Evolutionary conservation across 148 eudicot genomes (phyloP).

Genomic region (Tetragonia tetragonoides): DNA sequence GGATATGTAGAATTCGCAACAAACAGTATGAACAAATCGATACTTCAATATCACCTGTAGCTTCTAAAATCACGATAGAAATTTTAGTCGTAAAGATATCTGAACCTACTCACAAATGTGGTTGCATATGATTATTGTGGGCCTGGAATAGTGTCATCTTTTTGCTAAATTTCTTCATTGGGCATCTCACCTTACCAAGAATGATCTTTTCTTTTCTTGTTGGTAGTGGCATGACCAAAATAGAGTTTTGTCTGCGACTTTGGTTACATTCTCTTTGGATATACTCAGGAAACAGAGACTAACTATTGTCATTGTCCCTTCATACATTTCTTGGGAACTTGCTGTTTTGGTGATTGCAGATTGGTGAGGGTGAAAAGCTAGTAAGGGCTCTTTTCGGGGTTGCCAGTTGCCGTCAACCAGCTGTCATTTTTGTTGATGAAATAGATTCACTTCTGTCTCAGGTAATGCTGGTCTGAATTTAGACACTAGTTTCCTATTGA

Average conservation of each 20-base stretch:
- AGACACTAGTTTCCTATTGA: neutral
- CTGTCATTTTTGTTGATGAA: conserved; percentile 99
- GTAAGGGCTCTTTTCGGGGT: conserved; percentile 99
- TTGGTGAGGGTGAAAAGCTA: conserved; percentile 99
- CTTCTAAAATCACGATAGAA: neutral
- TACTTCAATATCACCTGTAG: neutral
- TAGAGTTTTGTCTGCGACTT: neutral
- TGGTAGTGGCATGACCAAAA: neutral
- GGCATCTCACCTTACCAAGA: neutral
- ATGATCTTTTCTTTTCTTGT: neutral
- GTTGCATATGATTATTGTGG: neutral
- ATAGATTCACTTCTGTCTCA: conserved; percentile 97
- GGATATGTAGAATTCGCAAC: neutral
- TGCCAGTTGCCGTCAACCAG: conserved; percentile 99
- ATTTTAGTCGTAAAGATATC: neutral
- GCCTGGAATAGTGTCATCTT: neutral
- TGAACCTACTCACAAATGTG: conserved; percentile 6
- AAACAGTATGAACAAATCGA: neutral
- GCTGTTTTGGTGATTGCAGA: conserved; percentile 42
- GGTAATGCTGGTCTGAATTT: conserved; percentile 40
- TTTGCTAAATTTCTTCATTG: neutral
- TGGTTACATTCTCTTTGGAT: neutral
- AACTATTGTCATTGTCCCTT: neutral
- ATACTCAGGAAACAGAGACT: conserved; percentile 3
- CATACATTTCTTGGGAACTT: conserved; percentile 1